Percentiles rank a stretch among this genome's conserved stretches.
Conservation (phyloP, 2,329 filamentous ascomycete genomes). For the Fusarium falciforme region DNA sequence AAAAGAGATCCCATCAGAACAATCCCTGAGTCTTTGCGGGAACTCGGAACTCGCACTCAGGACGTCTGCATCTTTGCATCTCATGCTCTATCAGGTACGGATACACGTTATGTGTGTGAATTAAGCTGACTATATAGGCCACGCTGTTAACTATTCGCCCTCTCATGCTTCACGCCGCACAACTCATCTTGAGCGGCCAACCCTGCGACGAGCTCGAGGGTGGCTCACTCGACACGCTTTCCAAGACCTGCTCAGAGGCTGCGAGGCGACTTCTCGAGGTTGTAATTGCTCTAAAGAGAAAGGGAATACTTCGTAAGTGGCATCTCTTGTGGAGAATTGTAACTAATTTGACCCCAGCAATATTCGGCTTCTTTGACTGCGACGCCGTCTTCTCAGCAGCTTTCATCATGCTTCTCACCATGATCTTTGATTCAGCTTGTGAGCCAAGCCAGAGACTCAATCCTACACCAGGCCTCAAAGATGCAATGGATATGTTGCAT, state of each 20-base stretch:
- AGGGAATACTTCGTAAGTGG: neutral
- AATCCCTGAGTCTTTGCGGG: neutral
- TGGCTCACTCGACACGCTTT: neutral
- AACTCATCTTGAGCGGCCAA: neutral
- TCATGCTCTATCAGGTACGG: neutral
- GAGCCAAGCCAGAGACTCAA: neutral
- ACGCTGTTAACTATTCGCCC: neutral
- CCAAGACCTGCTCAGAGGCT: neutral
- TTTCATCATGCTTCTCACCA: neutral
- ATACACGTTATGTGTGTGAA: accelerated
- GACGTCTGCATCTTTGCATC: neutral
- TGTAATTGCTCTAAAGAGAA: neutral
- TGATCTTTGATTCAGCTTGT: neutral
- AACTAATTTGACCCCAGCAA: neutral
- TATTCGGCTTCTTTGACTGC: neutral
- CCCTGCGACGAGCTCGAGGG: neutral
- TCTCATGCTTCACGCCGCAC: neutral
- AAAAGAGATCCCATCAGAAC: neutral
- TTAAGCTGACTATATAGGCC: neutral
- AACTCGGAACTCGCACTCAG: neutral
- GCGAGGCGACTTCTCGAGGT: neutral
- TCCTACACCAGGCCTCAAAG: neutral
- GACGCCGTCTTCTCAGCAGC: neutral
- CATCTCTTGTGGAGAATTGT: neutral
- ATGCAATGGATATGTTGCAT: neutral